Evolutionary conservation across 352 stramenopile species (phyloP).

Genomic region (Globisporangium takayamanum): DNA sequence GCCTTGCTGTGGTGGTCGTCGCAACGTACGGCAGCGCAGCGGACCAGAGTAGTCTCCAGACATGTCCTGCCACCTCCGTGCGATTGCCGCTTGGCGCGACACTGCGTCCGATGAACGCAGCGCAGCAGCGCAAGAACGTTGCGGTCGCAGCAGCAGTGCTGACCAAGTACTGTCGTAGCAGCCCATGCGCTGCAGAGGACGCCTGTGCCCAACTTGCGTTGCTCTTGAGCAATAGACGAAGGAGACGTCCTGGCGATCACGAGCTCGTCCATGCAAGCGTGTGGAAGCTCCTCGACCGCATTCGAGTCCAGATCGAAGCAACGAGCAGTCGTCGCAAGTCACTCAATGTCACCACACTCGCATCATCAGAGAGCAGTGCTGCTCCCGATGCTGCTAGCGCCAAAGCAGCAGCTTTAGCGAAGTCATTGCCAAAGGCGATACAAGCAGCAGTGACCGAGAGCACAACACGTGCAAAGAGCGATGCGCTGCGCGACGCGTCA

Average conservation of each 20-base stretch:
- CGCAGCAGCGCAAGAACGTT: constrained; percentile 8
- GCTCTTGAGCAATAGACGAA: background rate
- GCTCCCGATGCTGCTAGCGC: background rate
- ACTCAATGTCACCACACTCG: background rate
- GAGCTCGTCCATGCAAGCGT: background rate
- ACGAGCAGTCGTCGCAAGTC: too few relatives aligned
- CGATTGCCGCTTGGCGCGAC: background rate
- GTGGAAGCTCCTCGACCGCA: constrained; percentile 9
- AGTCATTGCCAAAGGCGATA: too few relatives aligned
- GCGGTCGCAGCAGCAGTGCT: constrained; percentile 6
- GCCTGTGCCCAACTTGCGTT: constrained; percentile 1
- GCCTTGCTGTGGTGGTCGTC: constrained; percentile 22
- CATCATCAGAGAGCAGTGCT: background rate
- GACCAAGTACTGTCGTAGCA: background rate
- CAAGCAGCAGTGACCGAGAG: background rate
- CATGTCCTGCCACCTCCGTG: background rate
- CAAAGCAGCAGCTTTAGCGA: background rate
- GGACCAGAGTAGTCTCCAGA: background rate
- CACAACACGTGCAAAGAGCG: background rate
- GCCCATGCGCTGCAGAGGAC: background rate
- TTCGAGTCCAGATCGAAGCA: constrained; percentile 5
- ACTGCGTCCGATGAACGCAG: constrained; percentile 6
- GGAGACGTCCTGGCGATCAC: background rate
- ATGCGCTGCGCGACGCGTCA: background rate
- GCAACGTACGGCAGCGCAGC: constrained; percentile 3